Percentiles rank a stretch among this genome's conserved stretches.
Evolutionary conservation across 2,329 filamentous ascomycete species (phyloP).

Genomic region (Colletotrichum karsti): DNA sequence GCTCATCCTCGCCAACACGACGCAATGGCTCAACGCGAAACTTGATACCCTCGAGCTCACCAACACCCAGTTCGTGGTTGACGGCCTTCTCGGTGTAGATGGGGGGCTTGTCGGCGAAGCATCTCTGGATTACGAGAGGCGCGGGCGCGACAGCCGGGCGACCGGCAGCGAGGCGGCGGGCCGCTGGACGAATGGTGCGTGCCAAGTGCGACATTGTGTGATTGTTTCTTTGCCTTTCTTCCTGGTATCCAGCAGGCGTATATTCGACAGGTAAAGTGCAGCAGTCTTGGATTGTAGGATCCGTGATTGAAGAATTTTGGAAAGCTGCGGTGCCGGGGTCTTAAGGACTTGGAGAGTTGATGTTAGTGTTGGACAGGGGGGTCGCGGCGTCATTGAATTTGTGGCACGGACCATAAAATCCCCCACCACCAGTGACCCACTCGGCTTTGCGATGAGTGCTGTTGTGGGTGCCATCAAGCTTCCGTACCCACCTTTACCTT

Average conservation of each 20-base stretch:
- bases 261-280: no score
- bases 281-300: no score
- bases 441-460: not conserved
- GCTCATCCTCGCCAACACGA: conserved; percentile 81
- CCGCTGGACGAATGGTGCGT: conserved; percentile 32
- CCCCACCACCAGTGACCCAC: conserved; percentile 7
- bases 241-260: no score
- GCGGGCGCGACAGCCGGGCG: conserved; percentile 30
- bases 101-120: conserved; percentile 35
- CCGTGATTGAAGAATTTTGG: no score
- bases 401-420: conserved; percentile 18
- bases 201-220: conserved; percentile 20
- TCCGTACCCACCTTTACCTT: not conserved
- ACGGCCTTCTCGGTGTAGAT: conserved; percentile 23
- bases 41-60: conserved; percentile 85
- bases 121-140: conserved; percentile 23
- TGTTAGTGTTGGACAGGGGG: no score
- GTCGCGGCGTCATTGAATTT: no score
- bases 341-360: no score
- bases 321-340: no score
- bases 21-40: conserved; percentile 93
- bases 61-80: conserved; percentile 74
- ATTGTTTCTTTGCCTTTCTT: not conserved
- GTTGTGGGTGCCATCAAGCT: conserved; percentile 6
- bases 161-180: conserved; percentile 27